Evolutionary conservation across 768 basidiomycete genomes (phyloP).

Genomic region (Lentinula lateritia): DNA sequence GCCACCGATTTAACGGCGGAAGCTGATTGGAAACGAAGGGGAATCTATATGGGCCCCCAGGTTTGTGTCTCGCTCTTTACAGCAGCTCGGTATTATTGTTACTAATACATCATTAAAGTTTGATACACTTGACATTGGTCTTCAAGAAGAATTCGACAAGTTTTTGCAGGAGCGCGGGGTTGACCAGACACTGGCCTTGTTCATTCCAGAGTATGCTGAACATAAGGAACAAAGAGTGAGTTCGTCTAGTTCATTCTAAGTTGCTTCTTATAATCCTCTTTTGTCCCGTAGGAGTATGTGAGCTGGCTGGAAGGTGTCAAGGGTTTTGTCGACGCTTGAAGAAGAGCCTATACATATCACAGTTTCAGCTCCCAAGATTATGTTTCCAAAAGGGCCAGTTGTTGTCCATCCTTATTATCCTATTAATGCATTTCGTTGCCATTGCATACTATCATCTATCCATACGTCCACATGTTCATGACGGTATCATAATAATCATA

Average conservation of each 20-base stretch:
- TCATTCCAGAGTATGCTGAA: constrained; percentile 86
- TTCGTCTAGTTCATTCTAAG: constrained; percentile 7
- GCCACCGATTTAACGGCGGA: constrained; percentile 80
- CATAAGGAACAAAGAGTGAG: constrained; percentile 90
- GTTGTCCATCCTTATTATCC: neutral
- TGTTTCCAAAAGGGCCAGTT: neutral
- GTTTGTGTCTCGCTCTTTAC: constrained; percentile 26
- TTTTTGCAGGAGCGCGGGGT: constrained; percentile 90
- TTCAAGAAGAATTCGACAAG: constrained; percentile 90
- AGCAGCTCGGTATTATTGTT: neutral
- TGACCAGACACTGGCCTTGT: constrained; percentile 73
- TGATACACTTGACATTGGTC: constrained; percentile 77
- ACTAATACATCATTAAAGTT: constrained; percentile 43
- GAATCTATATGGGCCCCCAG: constrained; percentile 89
- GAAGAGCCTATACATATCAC: neutral
- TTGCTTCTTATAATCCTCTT: constrained; percentile 2
- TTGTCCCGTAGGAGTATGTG: constrained; percentile 72
- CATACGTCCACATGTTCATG: neutral
- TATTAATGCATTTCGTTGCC: neutral
- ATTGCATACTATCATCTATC: neutral
- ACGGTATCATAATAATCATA: no score
- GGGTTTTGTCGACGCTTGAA: constrained; percentile 58
- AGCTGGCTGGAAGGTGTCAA: constrained; percentile 83
- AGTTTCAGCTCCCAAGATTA: no score
- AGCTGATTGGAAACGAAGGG: constrained; percentile 90